These are phyloP conservation scores for Picea sitchensis DNA, from an alignment of 75 land plant genomes.

Conservation along the genomic window DNA sequence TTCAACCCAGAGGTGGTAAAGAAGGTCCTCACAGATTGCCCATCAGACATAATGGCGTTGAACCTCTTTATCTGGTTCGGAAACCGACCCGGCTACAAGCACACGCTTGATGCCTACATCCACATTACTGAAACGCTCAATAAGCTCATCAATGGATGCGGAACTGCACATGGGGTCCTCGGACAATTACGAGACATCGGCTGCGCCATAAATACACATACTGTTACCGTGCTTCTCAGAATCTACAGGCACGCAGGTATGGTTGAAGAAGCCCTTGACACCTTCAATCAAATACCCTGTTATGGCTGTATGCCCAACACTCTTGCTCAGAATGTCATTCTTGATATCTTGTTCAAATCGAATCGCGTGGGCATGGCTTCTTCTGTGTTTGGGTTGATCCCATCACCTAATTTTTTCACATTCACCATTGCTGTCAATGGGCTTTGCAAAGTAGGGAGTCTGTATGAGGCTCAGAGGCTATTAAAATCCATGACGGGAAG, in stretches of 20 bases:
- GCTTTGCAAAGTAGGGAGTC: constrained; percentile 31
- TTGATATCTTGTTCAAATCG: constrained; percentile 39
- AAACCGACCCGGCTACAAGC: constrained; percentile 32
- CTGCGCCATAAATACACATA: constrained; percentile 26
- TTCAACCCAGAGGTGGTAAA: constrained; percentile 12
- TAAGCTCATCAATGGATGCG: constrained; percentile 13
- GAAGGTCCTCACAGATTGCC: constrained; percentile 23
- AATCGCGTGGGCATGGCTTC: constrained; percentile 16
- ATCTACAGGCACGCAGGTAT: constrained; percentile 34
- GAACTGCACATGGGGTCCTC: constrained; percentile 19
- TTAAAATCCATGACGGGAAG: constrained; percentile 25
- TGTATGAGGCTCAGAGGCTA: constrained; percentile 11
- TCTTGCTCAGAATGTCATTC: constrained; percentile 31
- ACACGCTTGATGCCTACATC: constrained; percentile 15
- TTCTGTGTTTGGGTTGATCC: constrained; percentile 14
- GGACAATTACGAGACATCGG: constrained; percentile 31
- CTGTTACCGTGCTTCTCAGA: constrained; percentile 41
- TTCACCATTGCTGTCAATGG: constrained; percentile 30
- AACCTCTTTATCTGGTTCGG: constrained; percentile 47
- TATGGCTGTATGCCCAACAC: constrained; percentile 27
- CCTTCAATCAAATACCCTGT: constrained; percentile 31
- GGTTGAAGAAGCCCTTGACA: constrained; percentile 28
- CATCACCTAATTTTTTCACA: constrained; percentile 36
- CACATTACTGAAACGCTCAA: constrained; percentile 18
- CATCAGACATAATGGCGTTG: constrained; percentile 35